Evolutionary conservation across 495 filamentous ascomycete genomes (phyloP).

Genomic region (Baudoinia panamericana): DNA sequence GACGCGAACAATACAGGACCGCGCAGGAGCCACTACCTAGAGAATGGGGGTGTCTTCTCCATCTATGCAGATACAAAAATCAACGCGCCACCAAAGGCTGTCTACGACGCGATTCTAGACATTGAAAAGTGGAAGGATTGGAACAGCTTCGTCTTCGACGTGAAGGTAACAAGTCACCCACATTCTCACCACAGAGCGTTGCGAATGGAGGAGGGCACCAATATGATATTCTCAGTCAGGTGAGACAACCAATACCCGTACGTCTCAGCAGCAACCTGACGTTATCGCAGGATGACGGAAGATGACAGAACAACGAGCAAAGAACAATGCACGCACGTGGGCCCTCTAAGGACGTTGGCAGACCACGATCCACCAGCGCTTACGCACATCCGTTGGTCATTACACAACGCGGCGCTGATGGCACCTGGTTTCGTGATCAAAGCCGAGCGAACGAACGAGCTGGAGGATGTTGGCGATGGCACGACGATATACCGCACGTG

Average conservation of each 20-base stretch:
- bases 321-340: slow-evolving; percentile 7
- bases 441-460: slow-evolving; percentile 14
- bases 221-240: slow-evolving; percentile 21
- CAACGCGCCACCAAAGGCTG: slow-evolving; percentile 9
- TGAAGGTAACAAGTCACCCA: slow-evolving; percentile 9
- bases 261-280: too few species aligned
- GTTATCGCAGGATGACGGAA: background rate
- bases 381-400: slow-evolving; percentile 12
- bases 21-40: slow-evolving; percentile 9
- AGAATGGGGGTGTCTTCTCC: slow-evolving; percentile 17
- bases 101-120: slow-evolving; percentile 16
- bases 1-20: slow-evolving; percentile 10
- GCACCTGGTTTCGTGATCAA: slow-evolving; percentile 10
- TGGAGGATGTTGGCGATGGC: slow-evolving; percentile 17
- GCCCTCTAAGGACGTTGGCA: background rate
- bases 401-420: slow-evolving; percentile 12
- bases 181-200: slow-evolving; percentile 4
- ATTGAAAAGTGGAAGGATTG: slow-evolving; percentile 11
- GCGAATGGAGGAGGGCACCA: slow-evolving; percentile 12
- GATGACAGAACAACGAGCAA: background rate
- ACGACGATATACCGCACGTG: slow-evolving; percentile 14
- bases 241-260: too few species aligned
- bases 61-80: slow-evolving; percentile 13
- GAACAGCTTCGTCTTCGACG: slow-evolving; percentile 18
- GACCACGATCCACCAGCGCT: slow-evolving; percentile 2